Base-by-base conservation (phyloP, 805 yeast genomes). In the Schwanniomyces sp. region DNA sequence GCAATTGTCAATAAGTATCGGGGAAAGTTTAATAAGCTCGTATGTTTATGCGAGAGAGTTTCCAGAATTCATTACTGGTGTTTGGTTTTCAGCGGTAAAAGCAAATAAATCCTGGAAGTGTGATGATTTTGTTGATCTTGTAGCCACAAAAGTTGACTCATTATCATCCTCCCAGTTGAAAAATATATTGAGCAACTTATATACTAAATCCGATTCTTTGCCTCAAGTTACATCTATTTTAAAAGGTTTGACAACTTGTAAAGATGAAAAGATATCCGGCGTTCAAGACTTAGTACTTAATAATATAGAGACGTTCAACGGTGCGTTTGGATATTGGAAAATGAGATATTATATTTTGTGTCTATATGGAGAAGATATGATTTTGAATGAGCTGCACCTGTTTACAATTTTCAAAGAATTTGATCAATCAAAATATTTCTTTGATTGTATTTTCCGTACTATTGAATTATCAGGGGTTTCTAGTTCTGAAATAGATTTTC, bases 41-140 rank as follows among this genome's bases (percentile, higher is more conserved):
- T 79, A 74, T 58, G 66, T 73, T 9, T 78, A 71, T 53, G 83
- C 84, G 4, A 79, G 91, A 70, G 89, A 84, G 46, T 66, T 81
- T 25, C 63, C 63, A 3, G 58, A 65, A 4, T 85, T 85, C 52
- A 67, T 80, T 43, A 60, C 67, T 7, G 52, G 52, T 1, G 62
- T 73, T 10, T 83, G 86, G 82, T 62, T 66, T 12, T 41, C 44
- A 16, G 68, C 59, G 7, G 53, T 67, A 11, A 34, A 51, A 9
- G 47, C 42, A 2, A 49, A 58, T 27, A 7, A 17, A 9, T 37
- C 51, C 11, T 71, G 74, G 74, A 44, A 49, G 10, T 48, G 59
- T 7, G 38, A 44, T 4, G 59, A 56, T 4, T 72, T 78, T 44
- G 52, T 74, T 1, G 45, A 58, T 1, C 51, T 62, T 6, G 70